A percentile compares a stretch with the other conserved stretches of the same genome.
phyloP scores from a whole-genome alignment of 208 protist species.

The Phytomonas francai region DNA sequence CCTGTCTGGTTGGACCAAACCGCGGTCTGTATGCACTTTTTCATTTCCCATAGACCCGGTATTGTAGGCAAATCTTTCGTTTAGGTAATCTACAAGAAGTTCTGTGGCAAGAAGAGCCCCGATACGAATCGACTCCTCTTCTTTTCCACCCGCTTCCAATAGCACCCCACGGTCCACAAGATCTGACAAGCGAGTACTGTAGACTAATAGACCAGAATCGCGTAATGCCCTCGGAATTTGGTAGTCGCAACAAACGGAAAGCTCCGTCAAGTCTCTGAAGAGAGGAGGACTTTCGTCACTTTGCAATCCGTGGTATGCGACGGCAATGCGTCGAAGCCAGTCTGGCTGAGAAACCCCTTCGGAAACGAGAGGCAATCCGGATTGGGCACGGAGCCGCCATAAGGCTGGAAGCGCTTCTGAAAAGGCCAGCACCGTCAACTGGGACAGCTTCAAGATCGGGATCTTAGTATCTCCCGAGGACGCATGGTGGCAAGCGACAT shows the following conservation, averaged over 20 bases:
- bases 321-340: background rate
- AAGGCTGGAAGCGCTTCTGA: conserved; percentile 37
- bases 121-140: conserved; percentile 67
- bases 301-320: background rate
- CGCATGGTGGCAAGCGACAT: conserved; percentile 18
- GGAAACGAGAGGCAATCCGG: background rate
- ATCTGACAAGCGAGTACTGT: conserved; percentile 30
- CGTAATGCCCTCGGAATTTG: conserved; percentile 79
- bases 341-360: background rate
- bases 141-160: conserved; percentile 24
- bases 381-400: conserved; percentile 19
- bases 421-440: conserved; percentile 62
- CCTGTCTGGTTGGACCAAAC: conserved; percentile 1
- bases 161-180: conserved; percentile 46
- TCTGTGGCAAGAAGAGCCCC: conserved; percentile 44
- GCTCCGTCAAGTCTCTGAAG: conserved; percentile 38
- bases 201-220: conserved; percentile 46
- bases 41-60: background rate
- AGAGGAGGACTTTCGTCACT: conserved; percentile 10
- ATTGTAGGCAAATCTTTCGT: background rate
- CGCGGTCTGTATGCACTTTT: background rate
- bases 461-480: conserved; percentile 14
- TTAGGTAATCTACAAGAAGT: conserved; percentile 32
- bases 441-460: conserved; percentile 69
- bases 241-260: conserved; percentile 84